Conservation (phyloP, 345 rosid genomes). For the Mercurialis annua region DNA sequence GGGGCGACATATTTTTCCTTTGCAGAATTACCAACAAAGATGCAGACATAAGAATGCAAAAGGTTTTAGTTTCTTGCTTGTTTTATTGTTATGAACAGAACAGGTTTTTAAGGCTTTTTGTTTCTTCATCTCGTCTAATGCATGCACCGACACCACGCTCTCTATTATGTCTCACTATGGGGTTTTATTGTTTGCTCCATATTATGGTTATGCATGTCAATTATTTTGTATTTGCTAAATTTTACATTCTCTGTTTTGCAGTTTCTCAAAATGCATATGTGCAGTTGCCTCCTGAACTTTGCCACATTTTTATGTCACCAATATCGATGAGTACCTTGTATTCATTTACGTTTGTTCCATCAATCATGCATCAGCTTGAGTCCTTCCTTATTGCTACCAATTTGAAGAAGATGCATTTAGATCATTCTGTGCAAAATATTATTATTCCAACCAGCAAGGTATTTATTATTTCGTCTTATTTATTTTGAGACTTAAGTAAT, state of each 20-base stretch:
- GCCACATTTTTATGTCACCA: constrained; percentile 56
- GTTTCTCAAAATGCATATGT: constrained; percentile 44
- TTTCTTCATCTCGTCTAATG: too few relatives aligned
- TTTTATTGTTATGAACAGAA: not conserved
- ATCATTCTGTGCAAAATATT: constrained; percentile 33
- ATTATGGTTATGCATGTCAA: not conserved
- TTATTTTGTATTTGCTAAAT: not conserved
- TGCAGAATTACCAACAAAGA: constrained; percentile 47
- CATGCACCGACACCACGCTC: too few relatives aligned
- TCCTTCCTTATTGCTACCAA: constrained; percentile 68
- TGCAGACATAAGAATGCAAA: constrained; percentile 46
- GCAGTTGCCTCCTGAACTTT: constrained; percentile 90
- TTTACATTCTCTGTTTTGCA: constrained; percentile 29
- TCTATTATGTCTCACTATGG: too few relatives aligned
- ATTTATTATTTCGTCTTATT: not conserved
- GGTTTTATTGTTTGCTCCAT: too few relatives aligned
- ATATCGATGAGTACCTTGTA: constrained; percentile 64
- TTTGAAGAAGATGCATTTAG: constrained; percentile 52
- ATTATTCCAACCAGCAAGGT: constrained; percentile 80
- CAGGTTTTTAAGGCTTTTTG: too few relatives aligned
- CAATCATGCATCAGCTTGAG: constrained; percentile 72
- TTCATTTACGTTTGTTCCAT: constrained; percentile 68
- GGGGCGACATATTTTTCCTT: constrained; percentile 54
- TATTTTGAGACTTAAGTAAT: not conserved
- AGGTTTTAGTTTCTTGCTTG: constrained; percentile 36